These are phyloP conservation scores for Yarrowia bubula DNA, from an alignment of 805 yeast genomes.

Conservation along the genomic window DNA sequence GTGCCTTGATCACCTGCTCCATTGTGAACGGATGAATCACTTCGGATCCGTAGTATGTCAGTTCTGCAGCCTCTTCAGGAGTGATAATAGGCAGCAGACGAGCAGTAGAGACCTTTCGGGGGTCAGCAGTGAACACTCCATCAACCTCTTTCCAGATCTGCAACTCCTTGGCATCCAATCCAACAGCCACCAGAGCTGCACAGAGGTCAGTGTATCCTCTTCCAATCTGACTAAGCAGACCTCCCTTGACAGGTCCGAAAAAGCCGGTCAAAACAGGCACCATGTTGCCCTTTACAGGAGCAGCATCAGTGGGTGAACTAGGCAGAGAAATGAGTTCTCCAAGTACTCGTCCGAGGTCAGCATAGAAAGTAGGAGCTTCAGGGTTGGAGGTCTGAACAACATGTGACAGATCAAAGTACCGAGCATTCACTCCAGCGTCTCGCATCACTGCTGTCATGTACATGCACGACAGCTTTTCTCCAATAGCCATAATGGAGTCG, in stretches of 20 bases:
- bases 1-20: conserved; percentile 97
- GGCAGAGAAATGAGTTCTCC: conserved; percentile 46
- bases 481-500: conserved; percentile 87
- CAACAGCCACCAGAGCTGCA: conserved; percentile 95
- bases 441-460: conserved; percentile 84
- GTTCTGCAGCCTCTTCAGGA: conserved; percentile 98
- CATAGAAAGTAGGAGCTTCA: conserved; percentile 60
- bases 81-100: conserved; percentile 82
- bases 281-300: conserved; percentile 36
- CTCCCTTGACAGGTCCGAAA: conserved; percentile 95
- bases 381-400: conserved; percentile 56
- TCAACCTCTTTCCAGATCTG: conserved; percentile 99
- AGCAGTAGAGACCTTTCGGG: conserved; percentile 90
- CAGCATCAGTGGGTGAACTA: conserved; percentile 31
- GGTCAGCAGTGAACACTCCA: conserved; percentile 98
- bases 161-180: conserved; percentile 84
- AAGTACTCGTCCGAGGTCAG: conserved; percentile 49
- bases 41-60: conserved; percentile 96
- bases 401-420: conserved; percentile 73
- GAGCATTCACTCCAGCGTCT: conserved; percentile 75
- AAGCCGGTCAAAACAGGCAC: conserved; percentile 95
- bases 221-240: conserved; percentile 87
- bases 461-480: conserved; percentile 88
- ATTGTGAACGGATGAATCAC: conserved; percentile 97
- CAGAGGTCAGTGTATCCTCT: conserved; percentile 97